Evolutionary conservation across 495 filamentous ascomycete species (phyloP), one percentile per base, ranked within the genome.

Genomic region (Ascodesmis nigricans): DNA sequence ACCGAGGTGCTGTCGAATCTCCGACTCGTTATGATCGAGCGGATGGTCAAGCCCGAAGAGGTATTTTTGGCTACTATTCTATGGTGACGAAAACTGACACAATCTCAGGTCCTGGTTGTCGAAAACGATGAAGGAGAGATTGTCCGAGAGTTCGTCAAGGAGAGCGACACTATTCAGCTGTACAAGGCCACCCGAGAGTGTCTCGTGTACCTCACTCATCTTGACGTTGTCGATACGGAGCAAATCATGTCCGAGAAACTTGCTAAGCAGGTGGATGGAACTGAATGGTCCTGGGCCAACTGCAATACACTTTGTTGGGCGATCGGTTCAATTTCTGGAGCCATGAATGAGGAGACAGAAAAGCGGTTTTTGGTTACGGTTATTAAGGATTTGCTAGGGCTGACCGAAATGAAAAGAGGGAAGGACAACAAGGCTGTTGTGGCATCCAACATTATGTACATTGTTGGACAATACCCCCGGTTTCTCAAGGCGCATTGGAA

Each of bases 281-380:
- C 65, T 9, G 87, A 99, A 56, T 99, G 87, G 87, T 95, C 90
- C 8, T 99, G 87, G 87, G 76, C 75, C 36, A 95, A 95, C 57
- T 99, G 87, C 67, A 99, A 99, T 55, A 92, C 87, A 2, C 69
- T 99, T 8, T 99, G 87, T 59, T 99, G 87, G 87, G 87, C 87
- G 16, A 97, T 97, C 52, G 87, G 87, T 13, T 97, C 87, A 1
- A 95, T 97, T 34, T 95, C 90, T 6, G 72, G 91, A 11, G 90
- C 87, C 21, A 97, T 97, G 87, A 95, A 92, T 49, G 87, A 97
- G 50, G 87, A 97, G 50, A 97, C 87, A 0, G 87, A 97, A 52
- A 97, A 97, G 59, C 71, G 87, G 4, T 97, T 97, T 63, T 60
- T 97, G 4, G 87, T 97, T 20, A 95, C 84, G 3, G 87, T 97